Evolutionary conservation across 2,329 filamentous ascomycete genomes (phyloP), one percentile per base, ranked within the genome.

Genomic region (Fusarium tjaetaba): DNA sequence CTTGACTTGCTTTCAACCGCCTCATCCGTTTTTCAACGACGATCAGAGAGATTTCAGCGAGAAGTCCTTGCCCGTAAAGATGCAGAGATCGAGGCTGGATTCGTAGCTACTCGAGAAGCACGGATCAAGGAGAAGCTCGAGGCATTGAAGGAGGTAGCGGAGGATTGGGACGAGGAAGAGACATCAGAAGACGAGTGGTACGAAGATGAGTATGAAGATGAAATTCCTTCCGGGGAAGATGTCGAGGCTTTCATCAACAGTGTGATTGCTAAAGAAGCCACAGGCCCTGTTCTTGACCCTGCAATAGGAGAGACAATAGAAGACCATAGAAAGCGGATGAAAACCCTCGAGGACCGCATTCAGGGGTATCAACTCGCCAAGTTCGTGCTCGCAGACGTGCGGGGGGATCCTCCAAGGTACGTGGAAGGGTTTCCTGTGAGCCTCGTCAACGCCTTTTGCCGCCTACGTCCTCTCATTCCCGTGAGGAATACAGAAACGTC

Each of bases 381-480:
- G 20, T 46, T 52, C 41, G 13, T 14, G 16, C 71, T 66, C n/a
- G 61, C 58, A 32, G 58, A 72, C 2, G 15, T 39, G 26, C 58
- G 72, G 2, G 22, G 34, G 28, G 60, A 39, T 14, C 63, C 72
- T 45, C 62, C 69, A 34, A 66, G 63, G n/a, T 82, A 82, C 53
- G 46, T 80, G 10, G 77, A 81, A 11, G 80, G 80, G 4, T 61
- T 76, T 7, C 80, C 80, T 0, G 68, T 66, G 39, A 76, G 77
- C 39, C 52, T 75, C 7, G 34, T 71, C 8, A 24, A 61, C 3
- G 51, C 68, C 10, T 68, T 72, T 36, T 77, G 70, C 11, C 45
- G 68, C 39, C 51, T 80, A 42, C 36, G 48, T 26, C 72, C 73
- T 18, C 57, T 52, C 28, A 14, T 30, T 34, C 41, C 39, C 9